Conservation (phyloP, 75 land plant species). For the Gnetum montanum region DNA sequence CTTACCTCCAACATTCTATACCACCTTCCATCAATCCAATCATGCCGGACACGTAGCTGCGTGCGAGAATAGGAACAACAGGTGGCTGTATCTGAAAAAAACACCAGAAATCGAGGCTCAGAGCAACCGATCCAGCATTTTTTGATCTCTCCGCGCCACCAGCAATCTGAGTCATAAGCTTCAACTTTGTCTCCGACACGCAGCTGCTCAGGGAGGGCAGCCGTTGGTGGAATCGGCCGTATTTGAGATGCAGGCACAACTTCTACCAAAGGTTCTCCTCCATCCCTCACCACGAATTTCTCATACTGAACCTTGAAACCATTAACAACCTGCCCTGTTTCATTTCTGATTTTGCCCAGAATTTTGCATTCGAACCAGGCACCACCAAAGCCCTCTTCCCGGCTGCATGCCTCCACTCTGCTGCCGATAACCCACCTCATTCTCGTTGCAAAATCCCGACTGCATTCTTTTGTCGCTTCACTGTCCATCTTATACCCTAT, state of each 20-base stretch:
- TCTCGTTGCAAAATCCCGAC: no score
- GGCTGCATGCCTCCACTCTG: neutral
- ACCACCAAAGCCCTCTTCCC: neutral
- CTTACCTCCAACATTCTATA: no score
- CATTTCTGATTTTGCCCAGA: neutral
- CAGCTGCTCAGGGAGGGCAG: neutral
- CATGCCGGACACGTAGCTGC: neutral
- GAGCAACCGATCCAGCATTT: neutral
- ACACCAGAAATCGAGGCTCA: neutral
- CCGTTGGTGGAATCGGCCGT: neutral
- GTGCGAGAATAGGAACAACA: neutral
- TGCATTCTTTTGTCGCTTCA: no score
- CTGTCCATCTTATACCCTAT: no score
- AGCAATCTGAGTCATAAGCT: neutral
- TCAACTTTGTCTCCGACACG: neutral
- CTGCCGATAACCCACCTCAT: no score
- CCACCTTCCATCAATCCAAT: slow-evolving; percentile 1
- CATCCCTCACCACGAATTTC: neutral
- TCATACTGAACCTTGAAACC: neutral
- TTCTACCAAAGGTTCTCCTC: neutral
- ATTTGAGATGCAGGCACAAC: neutral
- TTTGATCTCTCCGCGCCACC: neutral
- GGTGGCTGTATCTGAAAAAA: neutral
- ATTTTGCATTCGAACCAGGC: neutral
- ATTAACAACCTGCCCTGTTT: no score